A percentile compares a stretch with the other conserved stretches of the same genome.
Evolutionary conservation across 257 asterid genomes (phyloP).

Genomic region (Agastache rugosa): DNA sequence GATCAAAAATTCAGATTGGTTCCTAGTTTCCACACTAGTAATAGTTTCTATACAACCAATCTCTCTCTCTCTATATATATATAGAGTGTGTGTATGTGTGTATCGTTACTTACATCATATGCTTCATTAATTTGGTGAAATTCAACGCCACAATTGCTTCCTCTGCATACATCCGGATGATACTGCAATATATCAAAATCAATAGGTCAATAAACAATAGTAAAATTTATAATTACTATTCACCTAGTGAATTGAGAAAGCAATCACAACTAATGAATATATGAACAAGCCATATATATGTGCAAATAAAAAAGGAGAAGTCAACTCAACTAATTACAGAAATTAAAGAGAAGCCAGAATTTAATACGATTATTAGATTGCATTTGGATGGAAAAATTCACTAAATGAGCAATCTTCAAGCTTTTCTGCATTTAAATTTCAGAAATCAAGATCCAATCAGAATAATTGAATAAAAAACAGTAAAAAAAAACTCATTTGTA

Average conservation of each 20-base stretch:
- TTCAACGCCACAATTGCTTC: slow-evolving; percentile 60
- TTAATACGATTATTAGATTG: neutral
- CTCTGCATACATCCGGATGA: slow-evolving; percentile 96
- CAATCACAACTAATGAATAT: neutral
- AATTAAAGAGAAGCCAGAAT: neutral
- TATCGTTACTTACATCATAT: slow-evolving; percentile 64
- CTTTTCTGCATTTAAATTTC: neutral
- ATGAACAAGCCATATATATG: neutral
- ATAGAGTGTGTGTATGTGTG: neutral
- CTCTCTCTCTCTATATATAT: too few species aligned
- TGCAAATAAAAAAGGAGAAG: neutral
- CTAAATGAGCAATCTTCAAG: neutral
- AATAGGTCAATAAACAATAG: neutral
- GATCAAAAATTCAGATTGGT: too few species aligned
- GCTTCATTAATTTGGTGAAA: slow-evolving; percentile 85
- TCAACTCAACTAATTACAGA: neutral
- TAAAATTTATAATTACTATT: neutral
- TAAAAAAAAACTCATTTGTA: too few species aligned
- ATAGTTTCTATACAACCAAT: too few species aligned
- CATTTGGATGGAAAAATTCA: neutral
- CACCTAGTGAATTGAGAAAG: neutral
- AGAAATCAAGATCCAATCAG: neutral
- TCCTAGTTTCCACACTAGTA: too few species aligned
- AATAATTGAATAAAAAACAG: neutral
- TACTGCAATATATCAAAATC: slow-evolving; percentile 58